phyloP scores from a whole-genome alignment of 1,284 basidiomycete species.

The Tilletia horrida region DNA sequence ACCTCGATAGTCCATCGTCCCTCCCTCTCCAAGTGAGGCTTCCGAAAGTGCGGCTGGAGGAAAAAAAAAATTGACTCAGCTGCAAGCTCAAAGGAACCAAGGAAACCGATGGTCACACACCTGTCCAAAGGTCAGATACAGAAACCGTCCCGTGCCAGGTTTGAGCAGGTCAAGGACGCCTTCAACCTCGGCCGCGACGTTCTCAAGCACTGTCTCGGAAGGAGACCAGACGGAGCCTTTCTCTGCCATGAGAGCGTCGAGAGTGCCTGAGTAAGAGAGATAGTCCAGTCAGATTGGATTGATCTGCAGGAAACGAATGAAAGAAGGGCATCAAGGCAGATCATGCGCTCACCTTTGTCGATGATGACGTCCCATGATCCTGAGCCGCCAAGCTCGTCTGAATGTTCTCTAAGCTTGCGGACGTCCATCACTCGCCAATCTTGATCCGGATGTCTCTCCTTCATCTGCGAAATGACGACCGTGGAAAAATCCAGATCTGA shows the following conservation, averaged over 20 bases:
- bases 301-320: not conserved
- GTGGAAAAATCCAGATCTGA: conserved; percentile 36
- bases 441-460: conserved; percentile 30
- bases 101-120: not conserved
- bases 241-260: conserved; percentile 54
- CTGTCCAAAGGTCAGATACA: conserved; percentile 53
- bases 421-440: conserved; percentile 47
- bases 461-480: conserved; percentile 41
- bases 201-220: conserved; percentile 27
- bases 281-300: not conserved
- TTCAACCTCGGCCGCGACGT: conserved; percentile 37
- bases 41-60: conserved; percentile 39
- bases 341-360: conserved; percentile 38
- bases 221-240: conserved; percentile 45
- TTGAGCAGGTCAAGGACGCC: conserved; percentile 45
- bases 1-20: conserved; percentile 38
- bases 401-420: conserved; percentile 35
- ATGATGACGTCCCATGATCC: conserved; percentile 42
- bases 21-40: conserved; percentile 33
- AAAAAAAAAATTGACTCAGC: not conserved
- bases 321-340: not conserved
- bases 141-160: conserved; percentile 30
- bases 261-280: conserved; percentile 30
- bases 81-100: not conserved
- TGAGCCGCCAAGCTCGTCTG: conserved; percentile 30